Evolutionary conservation across 106 monocot species (phyloP).

Genomic region (Triglochin maritima): DNA sequence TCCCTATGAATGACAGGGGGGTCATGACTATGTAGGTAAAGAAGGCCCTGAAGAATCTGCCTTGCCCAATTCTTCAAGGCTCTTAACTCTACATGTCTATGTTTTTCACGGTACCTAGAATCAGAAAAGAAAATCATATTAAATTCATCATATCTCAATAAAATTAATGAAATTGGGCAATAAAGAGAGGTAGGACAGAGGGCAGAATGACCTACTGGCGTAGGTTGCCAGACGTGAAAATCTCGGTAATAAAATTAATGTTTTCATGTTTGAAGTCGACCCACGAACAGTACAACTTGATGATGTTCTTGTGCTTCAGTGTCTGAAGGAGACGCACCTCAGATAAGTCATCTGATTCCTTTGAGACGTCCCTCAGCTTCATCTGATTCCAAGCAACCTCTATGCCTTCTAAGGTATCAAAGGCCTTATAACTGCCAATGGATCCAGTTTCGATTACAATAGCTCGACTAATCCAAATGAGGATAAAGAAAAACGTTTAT

Average conservation of each 20-base stretch:
- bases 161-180: neutral
- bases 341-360: constrained; percentile 19
- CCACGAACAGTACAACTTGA: constrained; percentile 36
- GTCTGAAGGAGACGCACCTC: constrained; percentile 39
- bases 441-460: neutral
- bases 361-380: constrained; percentile 21
- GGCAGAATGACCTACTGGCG: constrained; percentile 15
- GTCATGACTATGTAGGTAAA: constrained; percentile 59
- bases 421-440: constrained; percentile 25
- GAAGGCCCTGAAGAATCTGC: constrained; percentile 68
- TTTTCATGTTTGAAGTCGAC: constrained; percentile 22
- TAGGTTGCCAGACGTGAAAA: constrained; percentile 45
- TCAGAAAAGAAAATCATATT: neutral
- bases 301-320: constrained; percentile 41
- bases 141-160: neutral
- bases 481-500: neutral
- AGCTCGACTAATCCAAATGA: neutral
- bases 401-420: constrained; percentile 38
- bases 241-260: constrained; percentile 41
- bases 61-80: constrained; percentile 88
- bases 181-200: neutral
- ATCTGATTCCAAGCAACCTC: constrained; percentile 56
- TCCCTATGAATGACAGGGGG: constrained; percentile 89
- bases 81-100: constrained; percentile 71
- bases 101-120: constrained; percentile 59